A percentile compares a stretch with the other conserved stretches of the same genome.
Conservation (phyloP, 2,329 filamentous ascomycete genomes). For the Trichoderma hamatum region DNA sequence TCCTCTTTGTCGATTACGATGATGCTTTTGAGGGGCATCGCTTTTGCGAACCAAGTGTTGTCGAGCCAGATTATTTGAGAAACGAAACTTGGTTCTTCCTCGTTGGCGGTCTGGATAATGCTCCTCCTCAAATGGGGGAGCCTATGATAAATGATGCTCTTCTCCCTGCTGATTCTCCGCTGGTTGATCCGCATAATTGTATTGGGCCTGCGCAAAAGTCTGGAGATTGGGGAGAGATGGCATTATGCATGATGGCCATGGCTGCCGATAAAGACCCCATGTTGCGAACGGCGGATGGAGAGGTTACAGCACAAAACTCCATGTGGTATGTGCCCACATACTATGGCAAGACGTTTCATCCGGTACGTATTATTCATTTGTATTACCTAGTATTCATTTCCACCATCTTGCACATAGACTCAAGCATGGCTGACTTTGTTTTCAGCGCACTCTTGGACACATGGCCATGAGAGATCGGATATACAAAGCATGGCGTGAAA, state of each 20-base stretch:
- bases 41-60: slow-evolving; percentile 46
- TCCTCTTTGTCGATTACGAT: slow-evolving; percentile 52
- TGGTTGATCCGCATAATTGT: slow-evolving; percentile 45
- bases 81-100: slow-evolving; percentile 54
- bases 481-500: slow-evolving; percentile 33
- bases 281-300: slow-evolving; percentile 37
- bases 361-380: slow-evolving; percentile 34
- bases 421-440: too few species aligned
- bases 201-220: slow-evolving; percentile 39
- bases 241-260: slow-evolving; percentile 50
- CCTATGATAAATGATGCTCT: slow-evolving; percentile 18
- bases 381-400: too few species aligned
- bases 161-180: slow-evolving; percentile 38
- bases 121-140: slow-evolving; percentile 1
- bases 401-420: too few species aligned
- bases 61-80: slow-evolving; percentile 49
- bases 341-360: slow-evolving; percentile 52
- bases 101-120: slow-evolving; percentile 49
- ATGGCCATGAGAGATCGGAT: slow-evolving; percentile 39
- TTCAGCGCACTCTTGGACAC: slow-evolving; percentile 44
- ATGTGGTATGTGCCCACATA: slow-evolving; percentile 54
- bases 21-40: slow-evolving; percentile 49
- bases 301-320: slow-evolving; percentile 38
- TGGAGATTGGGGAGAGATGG: slow-evolving; percentile 49
- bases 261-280: slow-evolving; percentile 42